A percentile compares a stretch with the other conserved stretches of the same genome.
Conservation (phyloP, 352 stramenopile species). For the Paralagenidium karlingii region DNA sequence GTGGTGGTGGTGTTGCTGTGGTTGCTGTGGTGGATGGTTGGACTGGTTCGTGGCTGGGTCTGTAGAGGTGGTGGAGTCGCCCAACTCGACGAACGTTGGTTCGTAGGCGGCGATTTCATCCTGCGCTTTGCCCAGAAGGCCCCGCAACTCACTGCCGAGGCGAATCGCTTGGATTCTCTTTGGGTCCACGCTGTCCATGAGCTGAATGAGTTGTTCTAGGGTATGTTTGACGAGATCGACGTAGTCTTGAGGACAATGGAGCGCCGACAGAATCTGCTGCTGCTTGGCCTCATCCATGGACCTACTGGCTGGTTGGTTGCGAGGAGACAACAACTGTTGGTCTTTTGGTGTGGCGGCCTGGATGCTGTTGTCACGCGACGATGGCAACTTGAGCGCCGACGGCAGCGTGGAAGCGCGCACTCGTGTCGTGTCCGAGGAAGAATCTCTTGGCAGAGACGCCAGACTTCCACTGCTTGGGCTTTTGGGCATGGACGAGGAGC, state of each 20-base stretch:
- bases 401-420: too few species aligned
- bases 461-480: too few species aligned
- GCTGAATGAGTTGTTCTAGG: constrained; percentile 27
- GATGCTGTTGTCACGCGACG: too few species aligned
- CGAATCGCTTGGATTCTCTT: constrained; percentile 48
- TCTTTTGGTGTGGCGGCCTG: background rate
- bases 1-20: constrained; percentile 18
- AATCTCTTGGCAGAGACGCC: too few species aligned
- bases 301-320: constrained; percentile 1
- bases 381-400: too few species aligned
- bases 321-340: background rate
- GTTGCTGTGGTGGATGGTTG: too few species aligned
- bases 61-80: too few species aligned
- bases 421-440: too few species aligned
- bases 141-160: constrained; percentile 55
- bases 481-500: too few species aligned
- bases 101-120: constrained; percentile 66
- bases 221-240: constrained; percentile 26
- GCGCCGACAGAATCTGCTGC: background rate
- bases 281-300: constrained; percentile 5
- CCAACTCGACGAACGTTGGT: constrained; percentile 24
- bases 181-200: constrained; percentile 45
- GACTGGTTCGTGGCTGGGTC: too few species aligned
- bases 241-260: constrained; percentile 10
- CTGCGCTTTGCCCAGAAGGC: constrained; percentile 61